These are phyloP conservation scores for Miscanthus lutarioriparius DNA, from an alignment of 176 grass and related monocot genomes.

Conservation along the genomic window DNA sequence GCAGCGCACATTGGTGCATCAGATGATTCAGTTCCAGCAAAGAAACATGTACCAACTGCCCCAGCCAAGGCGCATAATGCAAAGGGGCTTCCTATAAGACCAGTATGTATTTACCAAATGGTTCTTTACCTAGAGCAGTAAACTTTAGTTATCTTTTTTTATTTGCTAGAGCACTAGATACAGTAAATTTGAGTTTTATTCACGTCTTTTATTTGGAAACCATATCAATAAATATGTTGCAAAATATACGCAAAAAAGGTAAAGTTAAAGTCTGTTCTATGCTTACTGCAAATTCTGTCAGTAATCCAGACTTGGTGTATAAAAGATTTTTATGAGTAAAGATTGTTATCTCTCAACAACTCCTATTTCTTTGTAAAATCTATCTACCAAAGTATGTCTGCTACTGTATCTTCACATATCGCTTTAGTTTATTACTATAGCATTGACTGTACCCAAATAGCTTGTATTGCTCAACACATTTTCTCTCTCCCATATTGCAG, in stretches of 20 bases:
- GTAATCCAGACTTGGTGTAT: slow-evolving; percentile 1
- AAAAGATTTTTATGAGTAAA: not conserved
- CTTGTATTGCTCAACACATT: slow-evolving; percentile 20
- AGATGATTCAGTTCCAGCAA: slow-evolving; percentile 45
- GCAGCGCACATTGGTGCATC: slow-evolving; percentile 15
- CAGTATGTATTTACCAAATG: slow-evolving; percentile 51
- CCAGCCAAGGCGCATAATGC: slow-evolving; percentile 63
- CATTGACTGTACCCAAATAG: not conserved
- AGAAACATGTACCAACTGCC: slow-evolving; percentile 31
- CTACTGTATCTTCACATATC: not conserved
- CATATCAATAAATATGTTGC: not conserved
- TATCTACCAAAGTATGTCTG: not conserved
- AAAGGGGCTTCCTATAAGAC: slow-evolving; percentile 82
- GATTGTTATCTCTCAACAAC: not conserved
- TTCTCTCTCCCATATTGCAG: slow-evolving; percentile 50
- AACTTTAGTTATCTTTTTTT: slow-evolving; percentile 8
- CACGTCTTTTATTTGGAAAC: slow-evolving; percentile 7
- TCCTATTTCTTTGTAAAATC: slow-evolving; percentile 3
- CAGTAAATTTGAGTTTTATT: not conserved
- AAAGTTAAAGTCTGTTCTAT: slow-evolving; percentile 9
- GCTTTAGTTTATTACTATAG: not conserved
- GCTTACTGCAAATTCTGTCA: slow-evolving; percentile 16
- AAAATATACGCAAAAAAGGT: slow-evolving; percentile 8
- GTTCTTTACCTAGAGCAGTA: slow-evolving; percentile 11
- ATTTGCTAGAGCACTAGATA: not conserved